Conservation (phyloP, 176 grass and related monocot species). For the Miscanthus lutarioriparius region DNA sequence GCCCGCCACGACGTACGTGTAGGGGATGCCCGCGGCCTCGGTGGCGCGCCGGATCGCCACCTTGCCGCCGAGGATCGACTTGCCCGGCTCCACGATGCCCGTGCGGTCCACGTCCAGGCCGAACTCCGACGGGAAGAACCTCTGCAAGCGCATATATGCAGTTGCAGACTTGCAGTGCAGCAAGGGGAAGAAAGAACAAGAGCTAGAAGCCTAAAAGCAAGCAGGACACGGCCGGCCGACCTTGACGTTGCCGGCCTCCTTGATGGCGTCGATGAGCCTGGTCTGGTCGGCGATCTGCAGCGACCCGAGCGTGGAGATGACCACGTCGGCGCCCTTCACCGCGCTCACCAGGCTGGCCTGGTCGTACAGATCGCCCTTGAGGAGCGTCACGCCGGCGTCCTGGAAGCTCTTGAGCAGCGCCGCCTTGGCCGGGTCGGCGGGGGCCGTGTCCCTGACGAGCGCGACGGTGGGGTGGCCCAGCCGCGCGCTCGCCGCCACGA, state of each 20-base stretch:
- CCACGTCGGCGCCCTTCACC: conserved; percentile 51
- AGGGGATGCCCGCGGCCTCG: conserved; percentile 53
- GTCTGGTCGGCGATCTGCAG: conserved; percentile 54
- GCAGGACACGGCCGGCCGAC: background rate
- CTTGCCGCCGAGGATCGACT: conserved; percentile 40
- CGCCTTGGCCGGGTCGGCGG: conserved; percentile 56
- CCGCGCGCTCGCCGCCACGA: conserved; percentile 40
- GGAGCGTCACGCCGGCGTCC: conserved; percentile 54
- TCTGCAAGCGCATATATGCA: background rate
- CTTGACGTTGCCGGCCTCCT: conserved; percentile 63
- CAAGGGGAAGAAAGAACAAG: too few species aligned
- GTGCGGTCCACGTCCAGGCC: conserved; percentile 45
- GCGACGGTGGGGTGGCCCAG: conserved; percentile 51
- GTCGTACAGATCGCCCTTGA: conserved; percentile 61
- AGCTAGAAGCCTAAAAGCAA: too few species aligned
- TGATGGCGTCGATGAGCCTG: conserved; percentile 58
- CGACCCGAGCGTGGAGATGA: conserved; percentile 50
- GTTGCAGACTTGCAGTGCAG: too few species aligned
- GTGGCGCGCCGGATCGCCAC: conserved; percentile 47
- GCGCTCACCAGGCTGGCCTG: conserved; percentile 52
- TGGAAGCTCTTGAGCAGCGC: conserved; percentile 51
- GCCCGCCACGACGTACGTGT: conserved; percentile 36
- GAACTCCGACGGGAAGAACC: conserved; percentile 74
- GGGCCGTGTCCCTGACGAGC: conserved; percentile 49
- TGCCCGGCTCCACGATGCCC: conserved; percentile 46